These are phyloP conservation scores for Zizania latifolia DNA, from an alignment of 176 grass and related monocot species.

Conservation along the genomic window DNA sequence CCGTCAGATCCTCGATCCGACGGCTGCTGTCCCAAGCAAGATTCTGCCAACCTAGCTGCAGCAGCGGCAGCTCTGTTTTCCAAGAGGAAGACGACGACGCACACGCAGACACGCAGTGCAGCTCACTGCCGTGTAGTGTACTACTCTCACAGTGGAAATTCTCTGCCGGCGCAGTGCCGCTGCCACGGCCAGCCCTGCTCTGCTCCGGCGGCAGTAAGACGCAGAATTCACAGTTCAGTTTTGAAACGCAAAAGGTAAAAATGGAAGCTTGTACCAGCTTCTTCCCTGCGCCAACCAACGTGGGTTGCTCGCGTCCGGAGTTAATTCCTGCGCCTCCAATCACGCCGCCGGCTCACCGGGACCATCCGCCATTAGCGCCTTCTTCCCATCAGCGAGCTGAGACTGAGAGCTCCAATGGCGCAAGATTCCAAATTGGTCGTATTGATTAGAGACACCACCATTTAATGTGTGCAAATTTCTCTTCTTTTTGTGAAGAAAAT, in stretches of 20 bases:
- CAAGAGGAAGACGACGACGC: not conserved
- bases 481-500: too few relatives aligned
- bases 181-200: too few relatives aligned
- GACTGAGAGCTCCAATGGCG: too few relatives aligned
- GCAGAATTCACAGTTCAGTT: slow-evolving; percentile 38
- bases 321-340: slow-evolving; percentile 32
- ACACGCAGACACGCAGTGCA: too few relatives aligned
- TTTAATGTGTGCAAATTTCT: too few relatives aligned
- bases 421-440: slow-evolving; percentile 21
- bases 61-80: not conserved
- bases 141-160: not conserved
- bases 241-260: slow-evolving; percentile 47
- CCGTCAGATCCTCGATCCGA: not conserved
- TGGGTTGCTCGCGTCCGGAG: slow-evolving; percentile 48
- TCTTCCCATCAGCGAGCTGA: not conserved
- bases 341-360: not conserved
- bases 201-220: slow-evolving; percentile 17
- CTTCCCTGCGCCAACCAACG: slow-evolving; percentile 19
- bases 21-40: not conserved
- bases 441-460: too few relatives aligned
- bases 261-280: slow-evolving; percentile 36
- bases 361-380: slow-evolving; percentile 28
- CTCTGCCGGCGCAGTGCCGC: slow-evolving; percentile 10
- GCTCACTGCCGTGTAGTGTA: not conserved
- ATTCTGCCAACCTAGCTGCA: not conserved